Conservation (phyloP, 2,329 filamentous ascomycete species). For the Lecanosticta acicola region DNA sequence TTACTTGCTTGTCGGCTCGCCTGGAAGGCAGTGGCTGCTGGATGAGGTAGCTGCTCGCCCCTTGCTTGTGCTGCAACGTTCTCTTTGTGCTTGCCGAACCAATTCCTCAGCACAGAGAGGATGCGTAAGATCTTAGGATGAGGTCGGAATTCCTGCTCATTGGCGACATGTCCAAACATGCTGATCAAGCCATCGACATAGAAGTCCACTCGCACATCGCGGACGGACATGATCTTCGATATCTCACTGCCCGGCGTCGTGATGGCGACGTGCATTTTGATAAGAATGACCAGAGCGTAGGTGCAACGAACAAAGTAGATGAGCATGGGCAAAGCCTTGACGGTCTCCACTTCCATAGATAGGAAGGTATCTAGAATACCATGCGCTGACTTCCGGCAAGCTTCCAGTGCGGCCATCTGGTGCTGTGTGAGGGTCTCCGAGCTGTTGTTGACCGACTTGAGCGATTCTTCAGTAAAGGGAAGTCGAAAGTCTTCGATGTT, state of each 20-base stretch:
- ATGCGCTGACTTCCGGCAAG: slow-evolving; percentile 43
- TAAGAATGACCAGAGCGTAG: slow-evolving; percentile 54
- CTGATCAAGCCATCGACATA: slow-evolving; percentile 43
- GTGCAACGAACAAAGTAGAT: slow-evolving; percentile 47
- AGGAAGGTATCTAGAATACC: slow-evolving; percentile 47
- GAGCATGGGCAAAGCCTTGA: slow-evolving; percentile 43
- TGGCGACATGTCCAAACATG: slow-evolving; percentile 32
- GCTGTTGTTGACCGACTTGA: slow-evolving; percentile 37
- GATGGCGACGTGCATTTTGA: slow-evolving; percentile 55
- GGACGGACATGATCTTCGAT: slow-evolving; percentile 44
- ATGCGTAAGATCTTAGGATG: slow-evolving; percentile 46
- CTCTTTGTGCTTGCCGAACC: slow-evolving; percentile 37
- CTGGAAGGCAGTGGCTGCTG: slow-evolving; percentile 7
- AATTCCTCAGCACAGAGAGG: slow-evolving; percentile 41
- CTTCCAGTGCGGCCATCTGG: slow-evolving; percentile 44
- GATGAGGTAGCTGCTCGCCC: slow-evolving; percentile 14
- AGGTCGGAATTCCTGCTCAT: slow-evolving; percentile 29
- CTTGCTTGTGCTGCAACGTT: slow-evolving; percentile 20
- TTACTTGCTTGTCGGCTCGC: slow-evolving; percentile 1
- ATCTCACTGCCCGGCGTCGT: slow-evolving; percentile 45
- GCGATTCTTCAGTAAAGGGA: slow-evolving; percentile 39
- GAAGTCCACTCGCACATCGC: slow-evolving; percentile 43
- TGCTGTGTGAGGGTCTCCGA: slow-evolving; percentile 41
- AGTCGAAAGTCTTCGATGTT: slow-evolving; percentile 42
- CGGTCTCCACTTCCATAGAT: slow-evolving; percentile 41